Conservation (phyloP, 306 rosid species). For the Quercus parvula region DNA sequence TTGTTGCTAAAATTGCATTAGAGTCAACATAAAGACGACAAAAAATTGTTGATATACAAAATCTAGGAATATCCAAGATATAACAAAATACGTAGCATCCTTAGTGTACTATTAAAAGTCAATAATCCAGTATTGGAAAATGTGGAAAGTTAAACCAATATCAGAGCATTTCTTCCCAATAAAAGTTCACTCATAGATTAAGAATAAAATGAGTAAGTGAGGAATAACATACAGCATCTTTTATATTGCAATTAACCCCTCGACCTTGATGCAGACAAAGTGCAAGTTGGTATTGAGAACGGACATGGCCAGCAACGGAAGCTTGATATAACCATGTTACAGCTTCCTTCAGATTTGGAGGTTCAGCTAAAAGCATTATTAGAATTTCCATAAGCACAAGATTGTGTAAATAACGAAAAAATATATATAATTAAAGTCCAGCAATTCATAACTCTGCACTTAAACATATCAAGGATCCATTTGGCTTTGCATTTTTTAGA, state of each 20-base stretch:
- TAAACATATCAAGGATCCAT: too few species aligned
- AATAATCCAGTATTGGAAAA: not conserved
- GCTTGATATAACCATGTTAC: conserved; percentile 64
- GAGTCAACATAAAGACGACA: too few species aligned
- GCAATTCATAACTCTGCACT: not conserved
- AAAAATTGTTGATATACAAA: too few species aligned
- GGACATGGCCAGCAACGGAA: conserved; percentile 54
- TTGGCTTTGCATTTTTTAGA: too few species aligned
- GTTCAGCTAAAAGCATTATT: conserved; percentile 54
- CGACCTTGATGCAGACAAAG: conserved; percentile 74
- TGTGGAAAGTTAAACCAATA: not conserved
- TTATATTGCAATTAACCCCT: conserved; percentile 37
- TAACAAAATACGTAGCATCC: too few species aligned
- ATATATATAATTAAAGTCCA: not conserved
- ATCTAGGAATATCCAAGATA: too few species aligned
- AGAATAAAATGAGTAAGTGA: not conserved
- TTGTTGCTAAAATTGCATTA: too few species aligned
- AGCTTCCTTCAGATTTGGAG: conserved; percentile 68
- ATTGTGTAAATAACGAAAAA: not conserved
- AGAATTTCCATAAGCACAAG: not conserved
- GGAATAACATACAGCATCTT: conserved; percentile 63
- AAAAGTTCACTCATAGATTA: not conserved
- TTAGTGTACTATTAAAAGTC: not conserved
- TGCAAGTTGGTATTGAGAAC: conserved; percentile 92
- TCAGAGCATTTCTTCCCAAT: not conserved